Conservation (phyloP, 441 rosid genomes). For the Syzygium syzygioides region DNA sequence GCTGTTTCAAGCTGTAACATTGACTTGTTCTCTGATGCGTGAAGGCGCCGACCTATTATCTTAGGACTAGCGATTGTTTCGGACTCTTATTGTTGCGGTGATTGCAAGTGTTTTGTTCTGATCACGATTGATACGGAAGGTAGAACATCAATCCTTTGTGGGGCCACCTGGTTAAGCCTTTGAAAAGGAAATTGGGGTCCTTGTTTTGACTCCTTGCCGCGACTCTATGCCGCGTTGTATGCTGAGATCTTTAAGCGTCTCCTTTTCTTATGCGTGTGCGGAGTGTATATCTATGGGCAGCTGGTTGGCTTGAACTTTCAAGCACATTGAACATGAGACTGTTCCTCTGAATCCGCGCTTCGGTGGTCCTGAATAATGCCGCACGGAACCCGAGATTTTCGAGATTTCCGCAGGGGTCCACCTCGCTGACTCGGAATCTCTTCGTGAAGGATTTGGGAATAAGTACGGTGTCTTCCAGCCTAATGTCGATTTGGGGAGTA, state of each 20-base stretch:
- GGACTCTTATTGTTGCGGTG: not conserved
- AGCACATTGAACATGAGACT: not conserved
- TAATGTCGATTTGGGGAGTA: not conserved
- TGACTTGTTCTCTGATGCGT: not conserved
- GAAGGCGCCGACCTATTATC: not conserved
- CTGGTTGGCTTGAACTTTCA: not conserved
- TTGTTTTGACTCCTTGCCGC: not conserved
- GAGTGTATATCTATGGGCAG: rapidly evolving
- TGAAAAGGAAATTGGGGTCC: not conserved
- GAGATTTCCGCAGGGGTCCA: not conserved
- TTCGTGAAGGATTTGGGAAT: not conserved
- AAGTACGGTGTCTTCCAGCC: not conserved
- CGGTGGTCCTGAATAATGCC: not conserved
- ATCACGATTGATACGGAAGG: not conserved
- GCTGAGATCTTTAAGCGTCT: not conserved
- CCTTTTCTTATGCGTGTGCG: not conserved
- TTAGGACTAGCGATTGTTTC: not conserved
- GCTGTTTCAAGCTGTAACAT: not conserved
- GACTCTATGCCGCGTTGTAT: not conserved
- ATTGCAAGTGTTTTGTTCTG: not conserved
- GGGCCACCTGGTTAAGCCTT: not conserved
- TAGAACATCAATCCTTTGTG: not conserved
- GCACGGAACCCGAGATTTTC: not conserved
- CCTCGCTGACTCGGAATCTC: not conserved
- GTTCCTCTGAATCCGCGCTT: not conserved